A percentile compares a stretch with the other conserved stretches of the same genome.
These are phyloP conservation scores for Xylaria scruposa DNA, from an alignment of 495 filamentous ascomycete genomes.

Conservation along the genomic window DNA sequence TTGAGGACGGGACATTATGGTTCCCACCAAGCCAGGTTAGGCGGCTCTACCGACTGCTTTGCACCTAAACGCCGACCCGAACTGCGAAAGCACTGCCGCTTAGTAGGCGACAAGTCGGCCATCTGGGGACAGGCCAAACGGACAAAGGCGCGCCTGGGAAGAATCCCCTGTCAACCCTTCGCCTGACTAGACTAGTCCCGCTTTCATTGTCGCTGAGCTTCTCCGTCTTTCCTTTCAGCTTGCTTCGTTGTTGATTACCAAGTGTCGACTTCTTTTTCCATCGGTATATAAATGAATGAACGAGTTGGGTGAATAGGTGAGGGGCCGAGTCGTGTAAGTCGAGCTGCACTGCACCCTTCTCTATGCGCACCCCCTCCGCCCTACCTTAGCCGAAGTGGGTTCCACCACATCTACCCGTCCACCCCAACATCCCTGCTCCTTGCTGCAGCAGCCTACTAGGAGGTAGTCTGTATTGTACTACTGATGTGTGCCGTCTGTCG, in stretches of 20 bases:
- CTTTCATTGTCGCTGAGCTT: background rate
- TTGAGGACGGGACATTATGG: background rate
- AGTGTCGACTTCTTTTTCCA: background rate
- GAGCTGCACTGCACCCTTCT: background rate
- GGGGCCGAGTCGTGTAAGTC: background rate
- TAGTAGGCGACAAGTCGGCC: background rate
- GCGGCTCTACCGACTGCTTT: background rate
- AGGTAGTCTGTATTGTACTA: background rate
- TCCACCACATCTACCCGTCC: slow-evolving; percentile 13
- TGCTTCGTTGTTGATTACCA: slow-evolving; percentile 1
- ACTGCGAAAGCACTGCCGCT: background rate
- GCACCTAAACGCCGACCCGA: background rate
- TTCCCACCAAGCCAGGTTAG: background rate
- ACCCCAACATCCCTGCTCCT: no score
- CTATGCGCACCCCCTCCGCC: slow-evolving; percentile 8
- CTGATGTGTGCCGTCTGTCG: background rate
- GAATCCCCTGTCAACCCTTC: background rate
- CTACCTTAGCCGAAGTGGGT: slow-evolving; percentile 12
- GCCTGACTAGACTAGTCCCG: slow-evolving; percentile 1
- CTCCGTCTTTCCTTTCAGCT: slow-evolving; percentile 13
- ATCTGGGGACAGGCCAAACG: background rate
- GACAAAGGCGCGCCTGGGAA: background rate
- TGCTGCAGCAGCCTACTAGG: background rate
- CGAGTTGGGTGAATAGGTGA: background rate
- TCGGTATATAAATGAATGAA: background rate